These are phyloP conservation scores for Laguncularia racemosa DNA, from an alignment of 345 rosid genomes.

Conservation along the genomic window DNA sequence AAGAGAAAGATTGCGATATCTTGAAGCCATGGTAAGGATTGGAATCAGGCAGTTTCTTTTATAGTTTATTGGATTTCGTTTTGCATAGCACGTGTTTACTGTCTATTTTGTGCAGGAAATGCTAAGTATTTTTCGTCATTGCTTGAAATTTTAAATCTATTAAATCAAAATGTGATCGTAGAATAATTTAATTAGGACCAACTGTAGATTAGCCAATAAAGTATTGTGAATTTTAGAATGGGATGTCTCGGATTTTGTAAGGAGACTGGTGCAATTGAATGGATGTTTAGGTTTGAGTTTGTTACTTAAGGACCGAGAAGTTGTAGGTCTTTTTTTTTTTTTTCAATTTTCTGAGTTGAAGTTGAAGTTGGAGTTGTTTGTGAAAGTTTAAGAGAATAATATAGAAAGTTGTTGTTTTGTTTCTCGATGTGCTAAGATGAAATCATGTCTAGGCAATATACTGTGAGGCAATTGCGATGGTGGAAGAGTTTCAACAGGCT, in stretches of 20 bases:
- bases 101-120: too few relatives aligned
- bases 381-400: too few relatives aligned
- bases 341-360: neutral
- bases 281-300: too few relatives aligned
- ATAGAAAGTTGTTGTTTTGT: neutral
- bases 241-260: too few relatives aligned
- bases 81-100: too few relatives aligned
- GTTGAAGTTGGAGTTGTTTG: neutral
- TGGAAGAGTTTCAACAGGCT: constrained; percentile 93
- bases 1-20: constrained; percentile 76
- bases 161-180: neutral
- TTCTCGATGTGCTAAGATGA: neutral
- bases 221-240: too few relatives aligned
- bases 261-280: too few relatives aligned
- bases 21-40: constrained; percentile 80
- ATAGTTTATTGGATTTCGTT: too few relatives aligned
- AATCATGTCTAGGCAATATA: constrained; percentile 54
- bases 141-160: too few relatives aligned
- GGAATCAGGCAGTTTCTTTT: neutral
- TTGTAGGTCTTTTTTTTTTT: neutral
- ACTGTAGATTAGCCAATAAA: too few relatives aligned
- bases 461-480: constrained; percentile 83
- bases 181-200: neutral
- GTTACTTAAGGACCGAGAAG: too few relatives aligned
- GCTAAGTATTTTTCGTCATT: too few relatives aligned